These are phyloP conservation scores for Mycena amicta DNA, from an alignment of 768 basidiomycete genomes.

Conservation along the genomic window DNA sequence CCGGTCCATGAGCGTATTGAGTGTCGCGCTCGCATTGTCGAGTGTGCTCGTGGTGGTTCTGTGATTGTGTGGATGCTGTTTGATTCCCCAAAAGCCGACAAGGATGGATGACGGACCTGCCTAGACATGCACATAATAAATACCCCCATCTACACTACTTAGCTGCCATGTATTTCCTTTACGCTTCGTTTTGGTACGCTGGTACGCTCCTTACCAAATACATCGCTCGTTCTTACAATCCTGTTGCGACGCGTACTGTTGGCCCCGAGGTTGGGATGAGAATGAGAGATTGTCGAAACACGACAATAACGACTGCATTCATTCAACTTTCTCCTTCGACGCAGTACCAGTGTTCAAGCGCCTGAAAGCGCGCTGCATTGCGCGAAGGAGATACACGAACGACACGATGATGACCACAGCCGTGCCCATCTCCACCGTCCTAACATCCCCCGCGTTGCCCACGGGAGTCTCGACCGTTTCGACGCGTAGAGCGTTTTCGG, in stretches of 20 bases:
- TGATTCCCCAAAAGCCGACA: no score
- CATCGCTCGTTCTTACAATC: no score
- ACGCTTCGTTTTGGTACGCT: no score
- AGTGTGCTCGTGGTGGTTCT: neutral
- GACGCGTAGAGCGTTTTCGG: conserved; percentile 6
- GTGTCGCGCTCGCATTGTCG: neutral
- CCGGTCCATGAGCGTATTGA: neutral
- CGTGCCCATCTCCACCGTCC: conserved; percentile 46
- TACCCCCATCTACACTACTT: no score
- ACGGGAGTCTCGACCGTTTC: conserved; percentile 39
- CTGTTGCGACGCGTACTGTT: no score
- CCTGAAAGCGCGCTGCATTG: neutral
- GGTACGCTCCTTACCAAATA: no score
- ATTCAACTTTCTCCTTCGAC: neutral
- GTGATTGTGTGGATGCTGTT: no score
- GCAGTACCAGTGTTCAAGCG: neutral
- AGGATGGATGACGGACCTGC: no score
- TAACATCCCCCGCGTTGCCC: conserved; percentile 38
- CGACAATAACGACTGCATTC: no score
- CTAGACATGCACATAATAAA: neutral
- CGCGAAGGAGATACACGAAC: conserved; percentile 39
- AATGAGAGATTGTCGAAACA: no score
- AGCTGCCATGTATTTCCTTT: no score
- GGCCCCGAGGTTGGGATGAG: no score
- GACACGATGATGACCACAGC: conserved; percentile 38